These are phyloP conservation scores for Climacium dendroides DNA, from an alignment of 225 moss, liverwort and hornwort genomes.

Conservation along the genomic window DNA sequence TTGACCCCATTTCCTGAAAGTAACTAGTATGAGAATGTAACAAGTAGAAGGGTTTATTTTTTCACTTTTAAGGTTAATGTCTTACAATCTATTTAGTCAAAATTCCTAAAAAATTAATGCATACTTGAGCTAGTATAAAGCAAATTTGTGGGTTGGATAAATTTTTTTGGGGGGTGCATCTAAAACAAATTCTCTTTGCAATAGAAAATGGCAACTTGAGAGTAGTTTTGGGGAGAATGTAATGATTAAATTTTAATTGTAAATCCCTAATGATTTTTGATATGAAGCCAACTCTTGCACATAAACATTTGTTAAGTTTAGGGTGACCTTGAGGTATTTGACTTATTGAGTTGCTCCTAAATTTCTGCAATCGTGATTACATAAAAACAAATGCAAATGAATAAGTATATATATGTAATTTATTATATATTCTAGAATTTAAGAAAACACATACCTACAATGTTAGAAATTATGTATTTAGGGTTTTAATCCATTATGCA, in stretches of 20 bases:
- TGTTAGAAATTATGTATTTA: no score
- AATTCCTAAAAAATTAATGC: rapidly evolving
- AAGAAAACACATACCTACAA: no score
- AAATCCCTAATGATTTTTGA: not conserved
- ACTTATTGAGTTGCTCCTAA: no score
- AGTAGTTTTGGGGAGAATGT: rapidly evolving
- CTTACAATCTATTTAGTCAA: rapidly evolving
- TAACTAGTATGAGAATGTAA: rapidly evolving
- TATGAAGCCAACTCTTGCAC: rapidly evolving
- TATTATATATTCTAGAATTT: not conserved
- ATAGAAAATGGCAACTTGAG: rapidly evolving
- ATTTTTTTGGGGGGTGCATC: rapidly evolving
- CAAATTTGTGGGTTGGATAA: not conserved
- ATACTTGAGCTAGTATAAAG: rapidly evolving
- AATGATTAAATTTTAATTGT: rapidly evolving
- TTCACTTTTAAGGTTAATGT: not conserved
- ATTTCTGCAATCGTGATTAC: not conserved
- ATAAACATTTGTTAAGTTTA: not conserved
- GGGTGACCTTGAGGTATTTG: no score
- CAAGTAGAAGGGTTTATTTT: no score
- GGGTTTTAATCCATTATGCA: not conserved
- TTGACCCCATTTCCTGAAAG: rapidly evolving
- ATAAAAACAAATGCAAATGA: not conserved
- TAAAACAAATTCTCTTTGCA: not conserved
- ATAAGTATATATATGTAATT: not conserved